Evolutionary conservation across 495 filamentous ascomycete genomes (phyloP).

Genomic region (Daldinia caldariorum): DNA sequence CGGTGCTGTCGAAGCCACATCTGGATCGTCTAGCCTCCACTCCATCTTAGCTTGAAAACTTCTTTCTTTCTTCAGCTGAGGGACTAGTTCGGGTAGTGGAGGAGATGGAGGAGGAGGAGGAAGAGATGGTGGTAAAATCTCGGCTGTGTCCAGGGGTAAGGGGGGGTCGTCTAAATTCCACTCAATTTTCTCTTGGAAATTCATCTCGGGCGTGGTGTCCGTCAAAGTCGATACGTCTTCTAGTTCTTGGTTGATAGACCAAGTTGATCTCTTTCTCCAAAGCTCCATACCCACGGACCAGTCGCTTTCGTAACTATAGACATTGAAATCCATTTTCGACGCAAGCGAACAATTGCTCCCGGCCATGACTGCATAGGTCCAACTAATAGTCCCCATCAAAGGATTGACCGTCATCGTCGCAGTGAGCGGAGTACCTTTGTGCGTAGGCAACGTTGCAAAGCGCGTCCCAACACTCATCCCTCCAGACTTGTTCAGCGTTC

Average conservation of each 20-base stretch:
- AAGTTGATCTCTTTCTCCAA: constrained; percentile 69
- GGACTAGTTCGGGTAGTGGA: constrained; percentile 32
- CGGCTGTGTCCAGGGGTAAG: constrained; percentile 40
- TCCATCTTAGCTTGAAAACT: constrained; percentile 66
- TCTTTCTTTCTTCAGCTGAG: constrained; percentile 49
- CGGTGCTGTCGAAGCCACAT: constrained; percentile 17
- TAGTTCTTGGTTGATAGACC: constrained; percentile 55
- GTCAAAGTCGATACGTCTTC: constrained; percentile 34
- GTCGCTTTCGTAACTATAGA: constrained; percentile 97
- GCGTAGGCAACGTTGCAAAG: constrained; percentile 89
- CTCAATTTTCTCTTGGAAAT: constrained; percentile 63
- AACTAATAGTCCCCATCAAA: constrained; percentile 88
- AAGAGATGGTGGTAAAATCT: constrained; percentile 53
- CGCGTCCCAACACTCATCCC: constrained; percentile 81
- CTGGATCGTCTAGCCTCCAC: constrained; percentile 60
- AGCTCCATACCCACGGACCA: constrained; percentile 89
- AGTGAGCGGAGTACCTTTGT: constrained; percentile 86
- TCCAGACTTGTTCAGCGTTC: constrained; percentile 87
- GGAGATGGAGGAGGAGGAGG: too few species aligned
- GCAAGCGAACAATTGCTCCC: constrained; percentile 83
- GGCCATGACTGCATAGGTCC: constrained; percentile 89
- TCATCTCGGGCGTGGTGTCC: constrained; percentile 47
- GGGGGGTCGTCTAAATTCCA: constrained; percentile 58
- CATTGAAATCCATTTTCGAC: constrained; percentile 94
- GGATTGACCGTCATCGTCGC: constrained; percentile 92